A percentile compares a stretch with the other conserved stretches of the same genome.
Evolutionary conservation across 768 basidiomycete genomes (phyloP).

Genomic region (Naganishia antarctica): DNA sequence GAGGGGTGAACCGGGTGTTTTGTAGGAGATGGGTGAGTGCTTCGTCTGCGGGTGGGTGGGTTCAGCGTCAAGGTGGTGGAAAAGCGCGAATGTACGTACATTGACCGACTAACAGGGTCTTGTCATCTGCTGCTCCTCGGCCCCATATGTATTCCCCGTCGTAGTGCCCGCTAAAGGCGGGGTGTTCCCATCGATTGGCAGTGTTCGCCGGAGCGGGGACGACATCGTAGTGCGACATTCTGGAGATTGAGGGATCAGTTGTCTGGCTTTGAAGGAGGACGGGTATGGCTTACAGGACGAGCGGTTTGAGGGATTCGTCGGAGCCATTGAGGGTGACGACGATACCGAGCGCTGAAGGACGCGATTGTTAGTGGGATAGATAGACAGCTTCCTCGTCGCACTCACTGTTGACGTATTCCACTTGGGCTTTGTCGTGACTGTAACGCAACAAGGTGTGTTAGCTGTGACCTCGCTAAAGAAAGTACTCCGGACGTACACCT

Average conservation of each 20-base stretch:
- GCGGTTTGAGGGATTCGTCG: conserved; percentile 43
- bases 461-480: background rate
- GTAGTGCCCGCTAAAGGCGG: conserved; percentile 40
- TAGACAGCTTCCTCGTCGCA: background rate
- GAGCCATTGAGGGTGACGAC: conserved; percentile 41
- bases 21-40: conserved; percentile 55
- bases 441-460: background rate
- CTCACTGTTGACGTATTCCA: conserved; percentile 45
- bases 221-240: conserved; percentile 46
- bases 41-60: conserved; percentile 26
- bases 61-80: background rate
- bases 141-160: conserved; percentile 44
- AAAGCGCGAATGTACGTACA: conserved; percentile 30
- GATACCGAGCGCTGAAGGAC: conserved; percentile 37
- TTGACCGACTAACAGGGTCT: conserved; percentile 44
- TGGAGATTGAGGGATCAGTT: background rate
- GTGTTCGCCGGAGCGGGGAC: conserved; percentile 44
- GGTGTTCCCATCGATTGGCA: conserved; percentile 43
- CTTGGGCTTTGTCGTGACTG: conserved; percentile 35
- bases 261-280: background rate
- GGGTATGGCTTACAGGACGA: conserved; percentile 31
- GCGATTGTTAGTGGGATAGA: background rate
- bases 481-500: conserved; percentile 37
- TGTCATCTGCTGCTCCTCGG: conserved; percentile 43
- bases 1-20: conserved; percentile 59